Conservation (phyloP, 306 rosid genomes). For the Adenanthera pavonina region DNA sequence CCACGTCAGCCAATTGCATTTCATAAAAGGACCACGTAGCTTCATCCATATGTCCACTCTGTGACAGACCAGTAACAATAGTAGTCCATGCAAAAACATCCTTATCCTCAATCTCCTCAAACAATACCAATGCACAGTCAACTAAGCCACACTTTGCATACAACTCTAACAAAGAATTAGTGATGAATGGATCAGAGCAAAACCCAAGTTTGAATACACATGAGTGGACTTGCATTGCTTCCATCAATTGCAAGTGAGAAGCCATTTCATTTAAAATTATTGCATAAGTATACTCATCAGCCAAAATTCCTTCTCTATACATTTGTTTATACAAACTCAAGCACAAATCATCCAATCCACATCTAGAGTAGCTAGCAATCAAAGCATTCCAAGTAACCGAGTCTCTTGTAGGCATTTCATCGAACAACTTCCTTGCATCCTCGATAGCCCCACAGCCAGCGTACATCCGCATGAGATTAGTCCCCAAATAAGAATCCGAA, state of each 20-base stretch:
- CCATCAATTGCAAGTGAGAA: conserved; percentile 27
- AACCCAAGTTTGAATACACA: conserved; percentile 1
- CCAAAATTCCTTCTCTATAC: background rate
- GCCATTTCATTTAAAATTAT: conserved; percentile 30
- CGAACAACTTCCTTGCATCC: conserved; percentile 24
- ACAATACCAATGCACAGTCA: background rate
- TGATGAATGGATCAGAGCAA: conserved; percentile 22
- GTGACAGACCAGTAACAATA: conserved; percentile 28
- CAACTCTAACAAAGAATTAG: conserved; percentile 32
- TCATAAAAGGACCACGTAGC: conserved; percentile 13
- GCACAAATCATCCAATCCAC: background rate
- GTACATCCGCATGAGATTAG: conserved; percentile 21
- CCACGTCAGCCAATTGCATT: conserved; percentile 29
- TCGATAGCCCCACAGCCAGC: background rate
- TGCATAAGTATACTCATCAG: conserved; percentile 13
- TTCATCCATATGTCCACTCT: conserved; percentile 17
- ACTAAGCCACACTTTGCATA: conserved; percentile 29
- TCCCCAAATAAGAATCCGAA: conserved; percentile 2
- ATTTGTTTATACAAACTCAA: conserved; percentile 1
- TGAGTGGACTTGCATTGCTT: conserved; percentile 21
- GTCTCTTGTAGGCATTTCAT: conserved; percentile 23
- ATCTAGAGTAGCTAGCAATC: conserved; percentile 23
- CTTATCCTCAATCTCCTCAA: background rate
- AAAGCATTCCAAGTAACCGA: conserved; percentile 32
- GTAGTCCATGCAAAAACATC: conserved; percentile 30